Evolutionary conservation across 345 rosid genomes (phyloP).

Genomic region (Eucalyptus paniculata): DNA sequence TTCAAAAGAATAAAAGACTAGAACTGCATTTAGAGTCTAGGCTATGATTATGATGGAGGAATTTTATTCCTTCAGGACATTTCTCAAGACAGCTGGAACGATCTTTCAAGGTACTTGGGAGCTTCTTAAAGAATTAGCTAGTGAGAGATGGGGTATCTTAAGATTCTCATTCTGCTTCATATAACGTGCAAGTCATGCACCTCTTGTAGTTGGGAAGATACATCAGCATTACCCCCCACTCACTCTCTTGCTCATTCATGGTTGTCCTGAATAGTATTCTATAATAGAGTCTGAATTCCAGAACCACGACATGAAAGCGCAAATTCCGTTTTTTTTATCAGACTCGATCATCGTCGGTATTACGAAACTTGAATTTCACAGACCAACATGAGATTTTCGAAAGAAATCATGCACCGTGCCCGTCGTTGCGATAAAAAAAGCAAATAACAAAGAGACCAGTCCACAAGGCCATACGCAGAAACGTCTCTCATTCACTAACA

Average conservation of each 20-base stretch:
- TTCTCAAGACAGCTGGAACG: not conserved
- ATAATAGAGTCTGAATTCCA: not conserved
- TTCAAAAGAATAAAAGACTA: not conserved
- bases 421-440: not conserved
- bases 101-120: not conserved
- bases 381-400: not conserved
- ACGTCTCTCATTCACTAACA: not conserved
- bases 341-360: not conserved
- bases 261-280: not conserved
- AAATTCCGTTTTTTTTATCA: not conserved
- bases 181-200: not conserved
- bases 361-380: not conserved
- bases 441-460: not conserved
- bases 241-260: not conserved
- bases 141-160: not conserved
- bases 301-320: not conserved
- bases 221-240: not conserved
- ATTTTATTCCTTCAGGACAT: not conserved
- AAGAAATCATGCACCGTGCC: not conserved
- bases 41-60: not conserved
- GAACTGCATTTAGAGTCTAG: not conserved
- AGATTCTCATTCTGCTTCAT: not conserved
- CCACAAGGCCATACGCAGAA: not conserved
- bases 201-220: not conserved
- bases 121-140: not conserved